Percentiles rank a stretch among this genome's conserved stretches.
Conservation (phyloP, 139 green algal species). For the Edaphochlamys debaryana region DNA sequence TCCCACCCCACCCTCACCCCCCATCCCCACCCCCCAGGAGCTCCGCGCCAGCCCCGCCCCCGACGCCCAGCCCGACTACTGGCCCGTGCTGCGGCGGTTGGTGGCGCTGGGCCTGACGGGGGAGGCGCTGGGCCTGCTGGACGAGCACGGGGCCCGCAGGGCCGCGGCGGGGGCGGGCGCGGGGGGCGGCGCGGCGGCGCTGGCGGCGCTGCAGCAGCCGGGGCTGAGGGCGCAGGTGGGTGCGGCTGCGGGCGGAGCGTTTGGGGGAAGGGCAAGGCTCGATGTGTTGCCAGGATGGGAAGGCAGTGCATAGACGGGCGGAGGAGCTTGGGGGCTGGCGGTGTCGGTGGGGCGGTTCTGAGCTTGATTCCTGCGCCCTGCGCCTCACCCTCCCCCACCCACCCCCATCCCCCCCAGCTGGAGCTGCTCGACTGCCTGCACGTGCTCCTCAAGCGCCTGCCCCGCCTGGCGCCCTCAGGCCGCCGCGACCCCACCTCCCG, state of each 20-base stretch:
- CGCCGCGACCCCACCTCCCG: background rate
- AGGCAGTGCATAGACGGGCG: too few relatives aligned
- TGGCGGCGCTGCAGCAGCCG: conserved; percentile 21
- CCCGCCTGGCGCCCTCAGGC: conserved; percentile 43
- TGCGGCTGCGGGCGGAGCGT: background rate
- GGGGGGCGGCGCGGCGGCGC: background rate
- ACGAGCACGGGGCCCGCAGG: conserved; percentile 44
- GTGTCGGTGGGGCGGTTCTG: too few relatives aligned
- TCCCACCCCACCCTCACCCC: too few relatives aligned
- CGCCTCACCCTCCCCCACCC: background rate
- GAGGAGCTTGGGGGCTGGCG: too few relatives aligned
- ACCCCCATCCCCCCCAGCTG: conserved; percentile 36
- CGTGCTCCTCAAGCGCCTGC: conserved; percentile 55
- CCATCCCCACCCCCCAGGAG: conserved; percentile 12
- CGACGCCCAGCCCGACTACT: conserved; percentile 25
- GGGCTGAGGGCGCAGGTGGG: conserved; percentile 15
- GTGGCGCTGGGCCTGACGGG: conserved; percentile 65
- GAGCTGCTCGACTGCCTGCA: conserved; percentile 59
- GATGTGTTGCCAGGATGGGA: too few relatives aligned
- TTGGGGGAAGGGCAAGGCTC: too few relatives aligned
- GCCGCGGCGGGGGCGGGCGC: background rate
- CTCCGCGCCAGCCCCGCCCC: background rate
- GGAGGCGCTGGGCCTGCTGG: conserved; percentile 67
- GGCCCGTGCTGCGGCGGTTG: conserved; percentile 38
- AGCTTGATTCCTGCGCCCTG: too few relatives aligned